Percentiles rank a stretch among this genome's conserved stretches.
phyloP scores from a whole-genome alignment of 176 grass and related monocot species.

The Lolium rigidum region DNA sequence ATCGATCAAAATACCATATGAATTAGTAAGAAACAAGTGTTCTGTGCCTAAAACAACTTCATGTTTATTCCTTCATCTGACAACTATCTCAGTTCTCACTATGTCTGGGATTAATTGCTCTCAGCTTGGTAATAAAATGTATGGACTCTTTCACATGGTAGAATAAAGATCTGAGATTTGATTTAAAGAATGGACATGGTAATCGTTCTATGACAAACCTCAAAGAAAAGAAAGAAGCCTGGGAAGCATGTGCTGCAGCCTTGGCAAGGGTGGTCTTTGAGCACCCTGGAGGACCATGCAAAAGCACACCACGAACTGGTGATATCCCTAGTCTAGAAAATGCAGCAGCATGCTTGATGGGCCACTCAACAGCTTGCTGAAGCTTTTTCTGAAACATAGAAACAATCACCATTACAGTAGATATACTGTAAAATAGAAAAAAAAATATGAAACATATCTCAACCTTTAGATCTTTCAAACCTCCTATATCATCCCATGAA shows the following conservation, averaged over 20 bases:
- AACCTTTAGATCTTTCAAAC: constrained; percentile 88
- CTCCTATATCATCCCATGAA: constrained; percentile 95
- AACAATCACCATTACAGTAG: constrained; percentile 11
- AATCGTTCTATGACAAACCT: too few species aligned
- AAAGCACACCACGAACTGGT: constrained; percentile 80
- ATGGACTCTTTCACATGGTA: background rate
- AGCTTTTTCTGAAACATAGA: constrained; percentile 71
- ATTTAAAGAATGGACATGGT: background rate
- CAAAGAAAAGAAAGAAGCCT: too few species aligned
- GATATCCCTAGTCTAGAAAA: constrained; percentile 84
- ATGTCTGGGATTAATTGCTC: constrained; percentile 7
- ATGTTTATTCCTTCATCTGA: constrained; percentile 6
- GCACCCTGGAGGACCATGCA: constrained; percentile 90
- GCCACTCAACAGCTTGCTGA: constrained; percentile 89
- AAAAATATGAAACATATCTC: constrained; percentile 5
- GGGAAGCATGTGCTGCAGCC: constrained; percentile 48
- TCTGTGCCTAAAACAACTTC: background rate
- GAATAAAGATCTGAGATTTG: background rate
- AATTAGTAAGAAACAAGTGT: background rate
- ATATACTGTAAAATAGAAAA: too few species aligned
- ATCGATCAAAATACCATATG: background rate
- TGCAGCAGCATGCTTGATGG: constrained; percentile 75
- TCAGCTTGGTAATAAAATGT: background rate
- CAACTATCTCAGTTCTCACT: background rate
- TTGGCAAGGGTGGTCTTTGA: constrained; percentile 88